These are phyloP conservation scores for Tylopilus sp. DNA, from an alignment of 1,284 basidiomycete species.

Conservation along the genomic window DNA sequence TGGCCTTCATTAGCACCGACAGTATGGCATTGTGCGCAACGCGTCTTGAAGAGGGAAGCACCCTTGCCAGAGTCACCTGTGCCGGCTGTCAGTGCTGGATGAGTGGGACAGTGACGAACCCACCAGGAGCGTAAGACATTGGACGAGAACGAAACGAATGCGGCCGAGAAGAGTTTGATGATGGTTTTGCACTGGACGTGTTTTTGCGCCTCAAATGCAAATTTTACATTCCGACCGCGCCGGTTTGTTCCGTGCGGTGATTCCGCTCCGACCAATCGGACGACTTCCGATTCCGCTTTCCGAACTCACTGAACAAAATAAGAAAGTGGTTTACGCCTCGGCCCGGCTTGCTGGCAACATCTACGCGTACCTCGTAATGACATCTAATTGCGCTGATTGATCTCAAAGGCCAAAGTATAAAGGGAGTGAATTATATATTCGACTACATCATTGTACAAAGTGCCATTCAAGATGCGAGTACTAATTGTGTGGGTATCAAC, in stretches of 20 bases:
- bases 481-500: slow-evolving; percentile 1
- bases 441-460: background rate
- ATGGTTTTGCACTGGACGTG: background rate
- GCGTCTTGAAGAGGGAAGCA: slow-evolving; percentile 92
- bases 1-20: slow-evolving; percentile 78
- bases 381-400: too few relatives aligned
- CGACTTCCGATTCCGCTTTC: background rate
- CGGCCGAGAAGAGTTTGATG: slow-evolving; percentile 6
- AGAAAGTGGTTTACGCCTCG: too few relatives aligned
- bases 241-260: slow-evolving; percentile 30
- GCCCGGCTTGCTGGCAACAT: too few relatives aligned
- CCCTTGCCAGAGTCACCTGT: slow-evolving; percentile 87
- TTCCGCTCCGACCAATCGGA: slow-evolving; percentile 28
- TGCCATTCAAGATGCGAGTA: background rate
- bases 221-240: slow-evolving; percentile 28
- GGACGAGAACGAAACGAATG: slow-evolving; percentile 7
- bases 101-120: background rate
- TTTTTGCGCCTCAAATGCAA: slow-evolving; percentile 18
- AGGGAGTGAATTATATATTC: slow-evolving; percentile 5
- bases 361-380: too few relatives aligned
- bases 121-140: slow-evolving; percentile 34
- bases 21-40: slow-evolving; percentile 98
- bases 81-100: background rate
- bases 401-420: too few relatives aligned
- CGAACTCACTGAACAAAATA: too few relatives aligned